These are phyloP conservation scores for Ramularia collo-cygni DNA, from an alignment of 2,329 filamentous ascomycete species.

Conservation along the genomic window DNA sequence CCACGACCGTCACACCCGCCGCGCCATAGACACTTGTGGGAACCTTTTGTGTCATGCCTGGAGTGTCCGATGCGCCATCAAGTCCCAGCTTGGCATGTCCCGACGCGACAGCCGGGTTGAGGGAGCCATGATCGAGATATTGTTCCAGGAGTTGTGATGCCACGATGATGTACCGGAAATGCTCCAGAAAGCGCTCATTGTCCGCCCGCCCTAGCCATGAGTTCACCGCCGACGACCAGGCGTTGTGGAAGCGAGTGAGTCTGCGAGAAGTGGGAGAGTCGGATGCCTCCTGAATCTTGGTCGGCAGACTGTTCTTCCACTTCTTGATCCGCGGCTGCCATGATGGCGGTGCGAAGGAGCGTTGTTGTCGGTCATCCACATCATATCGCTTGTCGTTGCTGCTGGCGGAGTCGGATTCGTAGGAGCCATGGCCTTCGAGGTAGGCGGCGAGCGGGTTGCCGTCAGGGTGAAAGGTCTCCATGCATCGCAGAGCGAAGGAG, in stretches of 20 bases:
- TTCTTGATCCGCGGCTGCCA: conserved; percentile 15
- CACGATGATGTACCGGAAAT: conserved; percentile 88
- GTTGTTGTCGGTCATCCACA: conserved; percentile 4
- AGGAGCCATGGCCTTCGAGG: conserved; percentile 59
- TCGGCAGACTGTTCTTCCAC: conserved; percentile 5
- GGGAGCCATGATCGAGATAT: conserved; percentile 41
- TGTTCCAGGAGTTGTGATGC: conserved; percentile 82
- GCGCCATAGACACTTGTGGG: conserved; percentile 51
- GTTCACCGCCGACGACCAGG: conserved; percentile 56
- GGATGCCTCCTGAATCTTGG: too few species aligned
- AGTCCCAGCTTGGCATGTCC: conserved; percentile 9
- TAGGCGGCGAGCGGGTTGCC: conserved; percentile 83
- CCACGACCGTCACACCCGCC: conserved; percentile 55
- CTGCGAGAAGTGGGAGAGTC: too few species aligned
- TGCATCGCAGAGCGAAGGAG: conserved; percentile 34
- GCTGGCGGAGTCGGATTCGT: conserved; percentile 19
- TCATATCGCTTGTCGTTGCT: conserved; percentile 10
- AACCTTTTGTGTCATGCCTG: conserved; percentile 1
- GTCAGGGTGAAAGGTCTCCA: conserved; percentile 85
- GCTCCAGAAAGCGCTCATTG: conserved; percentile 79
- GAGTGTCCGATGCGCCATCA: conserved; percentile 18
- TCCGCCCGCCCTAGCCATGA: conserved; percentile 68
- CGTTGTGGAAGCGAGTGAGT: conserved; percentile 36
- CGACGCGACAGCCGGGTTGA: conserved; percentile 26
- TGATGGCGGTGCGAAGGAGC: conserved; percentile 31